Base-by-base conservation (phyloP, 176 grass and related monocot genomes). In the Musa beccarii region DNA sequence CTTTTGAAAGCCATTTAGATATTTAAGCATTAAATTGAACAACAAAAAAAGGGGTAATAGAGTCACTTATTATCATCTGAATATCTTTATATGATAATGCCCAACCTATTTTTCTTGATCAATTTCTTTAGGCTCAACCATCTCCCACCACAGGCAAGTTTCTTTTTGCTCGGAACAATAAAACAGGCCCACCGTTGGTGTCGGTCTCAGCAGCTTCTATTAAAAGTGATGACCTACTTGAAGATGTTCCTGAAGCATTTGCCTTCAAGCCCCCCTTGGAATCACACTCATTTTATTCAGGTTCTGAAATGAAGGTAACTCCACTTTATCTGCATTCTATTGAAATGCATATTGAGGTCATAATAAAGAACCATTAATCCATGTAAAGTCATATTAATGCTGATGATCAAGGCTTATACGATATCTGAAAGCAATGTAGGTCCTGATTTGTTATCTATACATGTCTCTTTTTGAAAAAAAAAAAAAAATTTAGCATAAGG, bases 61-160 rank as follows among this genome's bases (percentile, higher is more conserved):
- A 43, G 34, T 43, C 34, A 5, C 34, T 43, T 6, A 43, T 43
- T 43, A 78, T 52, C 64, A n/a, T 15, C 49, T 54, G 19, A 19
- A 12, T 28, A 29, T 63, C 29, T 51, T 22, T 24, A 22, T 23
- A 65, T 15, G 34, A 21, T 54, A n/a, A 12, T 55, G 29, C 0
- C 17, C 26, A 14, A 51, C 29, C 63, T 23, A 23, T 71, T 49
- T 43, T 56, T 6, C 6, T 49, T 17, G 34, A 43, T 43, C 34
- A 43, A 52, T 19, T 65, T 62, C 2, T 63, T 14, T 82, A 92
- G 90, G 82, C 51, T 49, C 90, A 85, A 84, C 10, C 82, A 71
- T 92, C 86, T 28, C 90, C 90, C n/a, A 92, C 90, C 12, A 92
- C 90, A 0, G 90, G 90, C 64, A 89, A 84, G 80, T 55, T 92